Conservation (phyloP, 169 alveolate species). For the Babesia ovis region DNA sequence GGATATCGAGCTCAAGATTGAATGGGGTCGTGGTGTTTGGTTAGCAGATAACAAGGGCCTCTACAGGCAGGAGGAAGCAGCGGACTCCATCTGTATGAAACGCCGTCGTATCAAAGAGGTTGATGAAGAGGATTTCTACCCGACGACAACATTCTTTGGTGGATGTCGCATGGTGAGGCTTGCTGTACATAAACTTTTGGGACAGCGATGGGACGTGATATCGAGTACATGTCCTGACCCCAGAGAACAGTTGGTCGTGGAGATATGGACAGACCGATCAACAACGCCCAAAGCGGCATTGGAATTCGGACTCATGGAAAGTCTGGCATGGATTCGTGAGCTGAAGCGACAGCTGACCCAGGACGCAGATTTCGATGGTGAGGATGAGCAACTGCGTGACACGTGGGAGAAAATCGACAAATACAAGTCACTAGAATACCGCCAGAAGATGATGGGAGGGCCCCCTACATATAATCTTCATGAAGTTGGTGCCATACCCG, state of each 20-base stretch:
- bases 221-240: conserved; percentile 79
- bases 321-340: conserved; percentile 61
- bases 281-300: conserved; percentile 58
- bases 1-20: conserved; percentile 79
- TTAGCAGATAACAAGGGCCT: conserved; percentile 74
- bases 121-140: conserved; percentile 74
- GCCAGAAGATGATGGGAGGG: conserved; percentile 65
- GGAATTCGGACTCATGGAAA: conserved; percentile 54
- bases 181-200: conserved; percentile 85
- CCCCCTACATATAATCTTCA: conserved; percentile 52
- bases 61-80: conserved; percentile 78
- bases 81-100: conserved; percentile 75
- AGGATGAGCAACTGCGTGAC: conserved; percentile 64
- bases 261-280: conserved; percentile 78
- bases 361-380: conserved; percentile 63
- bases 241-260: conserved; percentile 81
- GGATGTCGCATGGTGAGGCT: conserved; percentile 83
- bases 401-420: conserved; percentile 69
- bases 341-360: conserved; percentile 58
- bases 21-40: conserved; percentile 84
- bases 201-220: conserved; percentile 79
- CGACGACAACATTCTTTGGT: conserved; percentile 79
- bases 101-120: conserved; percentile 75
- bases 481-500: conserved; percentile 32
- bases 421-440: conserved; percentile 38